Evolutionary conservation across 768 basidiomycete genomes (phyloP).

Genomic region (Lanmaoa pseudosensibilis): DNA sequence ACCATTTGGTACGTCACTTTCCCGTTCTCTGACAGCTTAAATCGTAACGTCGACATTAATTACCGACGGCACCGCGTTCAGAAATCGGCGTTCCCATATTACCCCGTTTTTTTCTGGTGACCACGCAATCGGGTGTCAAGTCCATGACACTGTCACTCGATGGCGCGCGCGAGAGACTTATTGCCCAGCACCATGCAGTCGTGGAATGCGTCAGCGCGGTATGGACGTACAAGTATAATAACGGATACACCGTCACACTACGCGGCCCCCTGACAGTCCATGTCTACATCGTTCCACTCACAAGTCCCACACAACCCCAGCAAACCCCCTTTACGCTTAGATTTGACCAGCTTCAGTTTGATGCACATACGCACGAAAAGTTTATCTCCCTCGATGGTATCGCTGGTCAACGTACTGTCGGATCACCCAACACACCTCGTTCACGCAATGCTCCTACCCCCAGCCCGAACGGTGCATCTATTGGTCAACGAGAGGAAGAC

Average conservation of each 20-base stretch:
- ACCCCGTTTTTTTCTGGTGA: slow-evolving; percentile 83
- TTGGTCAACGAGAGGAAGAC: slow-evolving; percentile 46
- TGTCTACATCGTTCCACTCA: slow-evolving; percentile 40
- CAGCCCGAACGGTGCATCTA: slow-evolving; percentile 30
- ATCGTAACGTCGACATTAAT: slow-evolving; percentile 6
- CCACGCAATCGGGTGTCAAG: slow-evolving; percentile 80
- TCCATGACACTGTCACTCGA: slow-evolving; percentile 81
- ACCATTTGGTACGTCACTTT: slow-evolving; percentile 63
- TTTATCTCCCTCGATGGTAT: slow-evolving; percentile 68
- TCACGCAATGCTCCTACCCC: slow-evolving; percentile 36
- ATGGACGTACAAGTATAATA: slow-evolving; percentile 81
- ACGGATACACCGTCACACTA: slow-evolving; percentile 76
- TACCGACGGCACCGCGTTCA: slow-evolving; percentile 31
- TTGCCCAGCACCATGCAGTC: slow-evolving; percentile 45
- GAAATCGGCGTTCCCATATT: slow-evolving; percentile 80
- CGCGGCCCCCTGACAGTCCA: slow-evolving; percentile 74
- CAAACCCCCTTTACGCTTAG: slow-evolving; percentile 43
- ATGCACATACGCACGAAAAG: slow-evolving; percentile 73
- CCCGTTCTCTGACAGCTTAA: slow-evolving; percentile 8
- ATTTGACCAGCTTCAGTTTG: slow-evolving; percentile 74
- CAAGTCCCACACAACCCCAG: slow-evolving; percentile 20
- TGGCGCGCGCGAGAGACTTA: slow-evolving; percentile 69
- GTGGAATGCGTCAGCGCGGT: slow-evolving; percentile 72
- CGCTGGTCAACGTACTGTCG: slow-evolving; percentile 45
- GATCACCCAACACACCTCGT: slow-evolving; percentile 42